Base-by-base conservation (phyloP, 768 basidiomycete genomes). In the Lactarius indigo region DNA sequence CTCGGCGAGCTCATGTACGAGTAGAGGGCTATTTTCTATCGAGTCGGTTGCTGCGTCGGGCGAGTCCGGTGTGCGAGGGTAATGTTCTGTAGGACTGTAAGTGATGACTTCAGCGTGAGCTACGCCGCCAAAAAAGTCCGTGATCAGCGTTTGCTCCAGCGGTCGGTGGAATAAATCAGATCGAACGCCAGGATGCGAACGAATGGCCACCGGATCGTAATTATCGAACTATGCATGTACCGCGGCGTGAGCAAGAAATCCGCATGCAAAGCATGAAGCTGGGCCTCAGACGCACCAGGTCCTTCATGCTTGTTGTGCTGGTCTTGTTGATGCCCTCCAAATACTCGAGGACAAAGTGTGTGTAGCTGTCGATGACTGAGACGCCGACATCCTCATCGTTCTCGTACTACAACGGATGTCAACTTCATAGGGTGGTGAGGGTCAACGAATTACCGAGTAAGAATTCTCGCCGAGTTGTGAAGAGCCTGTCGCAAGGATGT, bases 291-390 rank as follows among this genome's bases (percentile, higher is more conserved):
- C 90, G 54, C 65, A 95, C 94, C 59, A 97, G 81, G 72, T 96
- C 91, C 63, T 87, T 82, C 82, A 96, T 84, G 17, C 90, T 90
- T 20, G 82, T 81, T 54, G 87, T 85, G 57, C 88, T 91, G 0
- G 96, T 96, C 77, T 97, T 97, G 78, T 94, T 92, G 72, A 96
- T 88, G 20, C 85, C 84, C 75, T 98, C 97, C 83, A 99, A 88
- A 76, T 87, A 95, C 69, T 94, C 85, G 12, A 99, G 85, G 33
- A 96, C 82, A 72, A 91, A 90, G 78, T 98, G 97, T 0, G 96
- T 98, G 74, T 87, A 99, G 17, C 87, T 86, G 75, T 99, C 97
- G 68, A 98, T 97, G 58, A 99, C 95, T 0, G 94, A 89, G 0
- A 98, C 93, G 3, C 97, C 97, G 33, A 99, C 88, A 69, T 98